A percentile compares a stretch with the other conserved stretches of the same genome.
Conservation (phyloP, 139 green algal genomes). For the Mychonastes homosphaera region DNA sequence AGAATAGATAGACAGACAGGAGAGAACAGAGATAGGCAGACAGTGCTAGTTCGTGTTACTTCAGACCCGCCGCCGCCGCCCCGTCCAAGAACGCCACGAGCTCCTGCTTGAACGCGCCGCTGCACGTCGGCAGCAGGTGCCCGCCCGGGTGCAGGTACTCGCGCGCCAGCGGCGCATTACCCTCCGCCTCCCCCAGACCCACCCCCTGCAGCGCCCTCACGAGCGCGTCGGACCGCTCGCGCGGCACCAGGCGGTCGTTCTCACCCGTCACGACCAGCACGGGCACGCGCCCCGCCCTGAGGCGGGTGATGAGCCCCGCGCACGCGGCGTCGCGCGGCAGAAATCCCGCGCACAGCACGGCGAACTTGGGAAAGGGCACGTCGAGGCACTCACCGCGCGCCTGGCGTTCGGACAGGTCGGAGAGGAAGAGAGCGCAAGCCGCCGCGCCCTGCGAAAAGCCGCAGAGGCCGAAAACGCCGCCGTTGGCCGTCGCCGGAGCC, state of each 20-base stretch:
- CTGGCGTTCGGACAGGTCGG: constrained; percentile 12
- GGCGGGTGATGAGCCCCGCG: constrained; percentile 15
- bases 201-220: not conserved
- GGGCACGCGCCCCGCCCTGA: constrained; percentile 6
- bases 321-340: constrained; percentile 33
- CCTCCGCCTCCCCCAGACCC: not conserved
- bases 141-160: constrained; percentile 16
- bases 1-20: too few species aligned
- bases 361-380: constrained; percentile 13
- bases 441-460: constrained; percentile 54
- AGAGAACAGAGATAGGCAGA: too few species aligned
- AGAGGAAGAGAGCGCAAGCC: constrained; percentile 37
- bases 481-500: not conserved
- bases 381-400: constrained; percentile 6
- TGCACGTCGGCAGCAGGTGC: constrained; percentile 49
- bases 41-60: too few species aligned
- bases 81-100: constrained; percentile 27
- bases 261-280: constrained; percentile 33
- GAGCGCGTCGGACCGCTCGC: constrained; percentile 26
- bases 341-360: constrained; percentile 32
- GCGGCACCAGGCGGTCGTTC: constrained; percentile 28
- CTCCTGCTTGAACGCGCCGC: constrained; percentile 31
- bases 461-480: constrained; percentile 30
- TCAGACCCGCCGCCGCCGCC: too few species aligned
- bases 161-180: not conserved